Percentiles rank a stretch among this genome's conserved stretches.
phyloP scores from a whole-genome alignment of 2,329 filamentous ascomycete genomes.

The Alternaria solani region DNA sequence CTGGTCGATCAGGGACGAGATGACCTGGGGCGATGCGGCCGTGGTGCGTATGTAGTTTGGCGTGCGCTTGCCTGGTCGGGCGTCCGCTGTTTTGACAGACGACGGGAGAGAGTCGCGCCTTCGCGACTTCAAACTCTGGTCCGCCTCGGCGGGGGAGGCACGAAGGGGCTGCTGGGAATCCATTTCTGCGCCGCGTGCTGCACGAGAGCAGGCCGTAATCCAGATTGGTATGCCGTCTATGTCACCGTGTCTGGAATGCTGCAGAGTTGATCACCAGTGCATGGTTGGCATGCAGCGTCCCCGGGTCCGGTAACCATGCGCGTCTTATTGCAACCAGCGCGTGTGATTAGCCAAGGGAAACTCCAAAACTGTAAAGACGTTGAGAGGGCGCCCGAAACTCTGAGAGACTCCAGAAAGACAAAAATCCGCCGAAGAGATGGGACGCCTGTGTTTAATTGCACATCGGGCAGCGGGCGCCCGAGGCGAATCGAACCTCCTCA shows the following conservation, averaged over 20 bases:
- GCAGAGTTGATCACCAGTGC: conserved; percentile 10
- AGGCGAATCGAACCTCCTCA: conserved; percentile 15
- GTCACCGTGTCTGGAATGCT: conserved; percentile 11
- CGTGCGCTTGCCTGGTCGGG: conserved; percentile 37
- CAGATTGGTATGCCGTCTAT: conserved; percentile 11
- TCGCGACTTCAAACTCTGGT: conserved; percentile 35
- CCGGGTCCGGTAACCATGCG: conserved; percentile 5
- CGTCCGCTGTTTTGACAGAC: conserved; percentile 24
- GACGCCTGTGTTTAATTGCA: conserved; percentile 18
- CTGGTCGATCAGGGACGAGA: conserved; percentile 69
- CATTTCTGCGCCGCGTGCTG: conserved; percentile 7
- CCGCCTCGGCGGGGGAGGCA: conserved; percentile 16
- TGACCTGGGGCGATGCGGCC: conserved; percentile 71
- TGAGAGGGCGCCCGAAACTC: background rate
- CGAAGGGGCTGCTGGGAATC: conserved; percentile 13
- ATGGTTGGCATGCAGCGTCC: conserved; percentile 15
- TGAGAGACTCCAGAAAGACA: conserved; percentile 4
- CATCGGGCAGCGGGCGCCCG: conserved; percentile 6
- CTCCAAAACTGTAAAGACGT: background rate
- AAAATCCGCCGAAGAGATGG: conserved; percentile 4
- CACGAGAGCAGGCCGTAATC: conserved; percentile 6
- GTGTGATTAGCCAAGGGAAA: background rate
- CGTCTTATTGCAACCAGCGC: background rate
- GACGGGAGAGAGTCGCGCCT: conserved; percentile 42
- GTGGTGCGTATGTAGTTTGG: conserved; percentile 49